These are phyloP conservation scores for Teratosphaeria gauchensis DNA, from an alignment of 2,329 filamentous ascomycete species.

Conservation along the genomic window DNA sequence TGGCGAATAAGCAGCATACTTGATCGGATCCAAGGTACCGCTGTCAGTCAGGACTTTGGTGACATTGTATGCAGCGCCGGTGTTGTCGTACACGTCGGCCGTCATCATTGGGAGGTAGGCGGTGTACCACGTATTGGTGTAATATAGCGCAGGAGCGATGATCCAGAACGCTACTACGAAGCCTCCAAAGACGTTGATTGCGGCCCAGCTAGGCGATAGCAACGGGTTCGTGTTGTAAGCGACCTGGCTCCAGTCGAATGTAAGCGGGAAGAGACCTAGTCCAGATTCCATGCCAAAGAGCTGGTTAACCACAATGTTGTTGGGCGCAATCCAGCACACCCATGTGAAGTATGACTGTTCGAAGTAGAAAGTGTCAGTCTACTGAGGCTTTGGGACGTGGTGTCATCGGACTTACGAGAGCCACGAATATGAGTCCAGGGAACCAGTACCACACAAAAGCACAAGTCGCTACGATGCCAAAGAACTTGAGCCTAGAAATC, in stretches of 20 bases:
- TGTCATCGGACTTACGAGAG: conserved; percentile 35
- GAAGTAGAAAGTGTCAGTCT: neutral
- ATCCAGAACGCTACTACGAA: conserved; percentile 37
- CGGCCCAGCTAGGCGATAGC: conserved; percentile 28
- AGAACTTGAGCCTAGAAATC: conserved; percentile 76
- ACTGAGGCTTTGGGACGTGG: neutral
- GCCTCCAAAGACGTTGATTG: conserved; percentile 34
- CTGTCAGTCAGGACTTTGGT: conserved; percentile 57
- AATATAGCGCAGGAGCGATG: conserved; percentile 35
- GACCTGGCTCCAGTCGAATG: conserved; percentile 87
- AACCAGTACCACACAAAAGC: conserved; percentile 73
- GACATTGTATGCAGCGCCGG: conserved; percentile 69
- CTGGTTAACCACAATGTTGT: conserved; percentile 78
- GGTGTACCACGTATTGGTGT: conserved; percentile 56
- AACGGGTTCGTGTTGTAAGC: conserved; percentile 71
- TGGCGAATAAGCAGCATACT: conserved; percentile 33
- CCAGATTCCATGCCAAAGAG: conserved; percentile 82
- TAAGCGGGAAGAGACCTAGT: conserved; percentile 70
- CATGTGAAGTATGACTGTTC: conserved; percentile 71
- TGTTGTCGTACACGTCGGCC: conserved; percentile 76
- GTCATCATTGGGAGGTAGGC: conserved; percentile 83
- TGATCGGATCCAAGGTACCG: conserved; percentile 15
- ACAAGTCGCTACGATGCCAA: conserved; percentile 60
- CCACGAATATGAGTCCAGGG: conserved; percentile 71
- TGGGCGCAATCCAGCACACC: conserved; percentile 78